Evolutionary conservation across 257 asterid genomes (phyloP).

Genomic region (Petrea volubilis): DNA sequence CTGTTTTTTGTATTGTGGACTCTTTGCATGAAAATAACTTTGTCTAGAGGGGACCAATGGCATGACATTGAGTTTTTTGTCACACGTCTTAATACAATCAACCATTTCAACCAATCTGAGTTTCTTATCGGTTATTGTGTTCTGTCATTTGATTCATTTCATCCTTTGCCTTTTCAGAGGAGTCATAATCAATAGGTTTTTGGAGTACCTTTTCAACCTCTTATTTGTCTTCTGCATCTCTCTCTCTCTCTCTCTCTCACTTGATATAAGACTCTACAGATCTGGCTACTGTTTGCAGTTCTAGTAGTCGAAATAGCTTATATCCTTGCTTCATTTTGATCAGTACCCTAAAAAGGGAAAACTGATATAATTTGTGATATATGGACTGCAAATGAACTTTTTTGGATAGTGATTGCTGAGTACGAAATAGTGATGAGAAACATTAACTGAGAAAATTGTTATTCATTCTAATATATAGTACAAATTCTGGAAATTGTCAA

Average conservation of each 20-base stretch:
- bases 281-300: background rate
- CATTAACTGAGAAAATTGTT: background rate
- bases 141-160: background rate
- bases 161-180: conserved; percentile 6
- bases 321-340: too few species aligned
- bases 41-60: background rate
- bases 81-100: background rate
- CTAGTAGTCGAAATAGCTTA: too few species aligned
- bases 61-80: conserved; percentile 7
- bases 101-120: background rate
- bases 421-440: background rate
- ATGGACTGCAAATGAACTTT: background rate
- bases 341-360: too few species aligned
- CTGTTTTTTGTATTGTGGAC: background rate
- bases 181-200: background rate
- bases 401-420: background rate
- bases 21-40: background rate
- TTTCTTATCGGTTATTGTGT: background rate
- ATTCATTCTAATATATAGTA: background rate
- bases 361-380: background rate
- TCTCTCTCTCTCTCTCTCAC: background rate
- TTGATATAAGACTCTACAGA: background rate
- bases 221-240: conserved; percentile 1
- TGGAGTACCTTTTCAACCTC: background rate
- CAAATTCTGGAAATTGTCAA: background rate